Evolutionary conservation across 1,284 basidiomycete species (phyloP), one percentile per base, ranked within the genome.

Genomic region (Cutaneotrichosporon daszewskae): DNA sequence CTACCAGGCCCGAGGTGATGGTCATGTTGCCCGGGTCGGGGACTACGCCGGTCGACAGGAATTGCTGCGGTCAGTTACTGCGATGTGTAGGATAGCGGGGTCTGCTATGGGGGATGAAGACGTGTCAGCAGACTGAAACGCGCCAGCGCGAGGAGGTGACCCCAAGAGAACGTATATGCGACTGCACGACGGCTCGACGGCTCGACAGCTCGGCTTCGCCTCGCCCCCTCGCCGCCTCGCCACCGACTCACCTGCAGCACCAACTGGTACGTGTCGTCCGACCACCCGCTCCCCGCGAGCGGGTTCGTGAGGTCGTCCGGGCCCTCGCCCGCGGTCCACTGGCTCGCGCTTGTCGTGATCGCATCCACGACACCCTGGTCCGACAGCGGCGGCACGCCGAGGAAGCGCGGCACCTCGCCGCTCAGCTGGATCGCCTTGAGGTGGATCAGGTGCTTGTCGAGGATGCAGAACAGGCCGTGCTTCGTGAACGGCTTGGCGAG

Each of bases 401-500:
- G 71, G 2, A 79, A 76, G 17, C 83, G 77, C 3, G 85, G 81
- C 19, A 90, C 69, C 52, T 77, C 78, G 32, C 54, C 57, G 17
- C 82, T 78, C 72, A 89, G 79, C 69, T 90, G 85, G 54, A 92
- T 87, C 36, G 85, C 82, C 69, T 91, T 92, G 53, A 95, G 80
- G 63, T 96, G 91, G 72, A 84, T 84, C 27, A 96, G 75, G 64
- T 96, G 91, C 80, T 92, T 94, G 82, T 97, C 90, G 49, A 97
- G 82, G 81, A 96, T 91, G 51, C 84, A 83, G 40, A 94, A 73
- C 41, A 97, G 72, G 9, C 85, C 86, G 61, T 92, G 83, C 66
- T 91, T 90, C 13, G 88, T 94, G 72, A 97, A 97, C 2, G 92
- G 92, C 69, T 97, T 97, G 8, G 91, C 86, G n/a, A 81, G 74